Evolutionary conservation across 305 asterid species (phyloP).

Genomic region (Fraxinus greggii): DNA sequence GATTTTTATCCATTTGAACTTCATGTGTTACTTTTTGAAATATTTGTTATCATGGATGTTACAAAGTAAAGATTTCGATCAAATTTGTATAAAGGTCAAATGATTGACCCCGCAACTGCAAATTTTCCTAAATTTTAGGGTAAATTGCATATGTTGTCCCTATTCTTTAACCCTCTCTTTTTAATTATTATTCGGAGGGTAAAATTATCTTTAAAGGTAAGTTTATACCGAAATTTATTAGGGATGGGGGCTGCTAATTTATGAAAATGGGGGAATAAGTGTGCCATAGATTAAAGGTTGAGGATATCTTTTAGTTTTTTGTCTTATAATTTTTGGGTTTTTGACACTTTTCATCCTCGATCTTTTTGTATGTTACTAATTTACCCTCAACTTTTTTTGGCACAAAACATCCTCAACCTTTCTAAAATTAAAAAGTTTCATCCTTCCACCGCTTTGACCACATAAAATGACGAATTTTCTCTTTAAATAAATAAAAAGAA

Average conservation of each 20-base stretch:
- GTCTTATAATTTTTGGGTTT: background rate
- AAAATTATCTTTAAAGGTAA: background rate
- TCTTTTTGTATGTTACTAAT: background rate
- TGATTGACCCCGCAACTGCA: background rate
- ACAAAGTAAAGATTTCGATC: no score
- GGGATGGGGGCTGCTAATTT: background rate
- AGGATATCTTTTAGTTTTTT: background rate
- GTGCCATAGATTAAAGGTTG: background rate
- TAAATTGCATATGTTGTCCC: background rate
- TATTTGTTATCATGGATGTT: no score
- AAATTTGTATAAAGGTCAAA: no score
- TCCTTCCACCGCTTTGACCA: background rate
- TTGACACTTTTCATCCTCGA: background rate
- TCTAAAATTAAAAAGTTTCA: background rate
- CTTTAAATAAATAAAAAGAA: background rate
- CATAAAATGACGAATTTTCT: background rate
- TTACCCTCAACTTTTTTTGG: background rate
- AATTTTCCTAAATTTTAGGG: background rate
- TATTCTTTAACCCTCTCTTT: background rate
- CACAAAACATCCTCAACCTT: background rate
- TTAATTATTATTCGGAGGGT: background rate
- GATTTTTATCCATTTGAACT: no score
- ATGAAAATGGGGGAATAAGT: background rate
- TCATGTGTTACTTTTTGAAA: no score
- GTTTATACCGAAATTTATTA: no score